Conservation (phyloP, 139 green algal species). For the Chlorella vulgaris region DNA sequence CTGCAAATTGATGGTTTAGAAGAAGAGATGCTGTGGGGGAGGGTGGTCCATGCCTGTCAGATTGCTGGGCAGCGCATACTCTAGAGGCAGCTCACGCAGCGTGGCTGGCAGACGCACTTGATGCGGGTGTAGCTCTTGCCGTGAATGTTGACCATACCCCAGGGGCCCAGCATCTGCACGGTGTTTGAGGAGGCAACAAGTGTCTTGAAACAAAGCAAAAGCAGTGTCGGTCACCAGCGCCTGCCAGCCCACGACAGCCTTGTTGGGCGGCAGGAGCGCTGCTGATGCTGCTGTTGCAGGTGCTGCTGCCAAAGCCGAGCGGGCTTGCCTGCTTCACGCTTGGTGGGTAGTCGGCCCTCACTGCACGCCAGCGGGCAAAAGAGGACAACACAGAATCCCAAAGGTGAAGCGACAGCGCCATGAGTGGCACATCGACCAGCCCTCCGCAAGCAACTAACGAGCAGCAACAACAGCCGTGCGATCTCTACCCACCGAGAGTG, state of each 20-base stretch:
- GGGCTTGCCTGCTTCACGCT: constrained; percentile 7
- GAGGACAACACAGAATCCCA: not conserved
- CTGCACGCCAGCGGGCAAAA: constrained; percentile 5
- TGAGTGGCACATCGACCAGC: too few species aligned
- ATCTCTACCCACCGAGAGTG: not conserved
- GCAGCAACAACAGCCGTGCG: too few species aligned
- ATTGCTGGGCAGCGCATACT: too few species aligned
- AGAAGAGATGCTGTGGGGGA: too few species aligned
- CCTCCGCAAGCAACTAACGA: too few species aligned
- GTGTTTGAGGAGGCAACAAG: too few species aligned
- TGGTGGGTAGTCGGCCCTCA: constrained; percentile 2
- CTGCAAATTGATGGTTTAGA: not conserved
- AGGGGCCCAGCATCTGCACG: constrained; percentile 3
- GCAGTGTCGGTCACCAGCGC: not conserved
- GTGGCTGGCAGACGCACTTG: too few species aligned
- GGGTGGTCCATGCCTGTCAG: too few species aligned
- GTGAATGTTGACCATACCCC: not conserved
- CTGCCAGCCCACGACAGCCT: not conserved
- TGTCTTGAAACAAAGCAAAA: too few species aligned
- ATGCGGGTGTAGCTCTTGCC: constrained; percentile 17
- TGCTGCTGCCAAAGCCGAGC: not conserved
- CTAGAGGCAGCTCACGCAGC: too few species aligned
- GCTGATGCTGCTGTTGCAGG: not conserved
- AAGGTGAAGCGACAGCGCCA: too few species aligned
- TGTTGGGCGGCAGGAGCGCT: not conserved